Evolutionary conservation across 2,329 filamentous ascomycete genomes (phyloP).

Genomic region (Colletotrichum spinosum): DNA sequence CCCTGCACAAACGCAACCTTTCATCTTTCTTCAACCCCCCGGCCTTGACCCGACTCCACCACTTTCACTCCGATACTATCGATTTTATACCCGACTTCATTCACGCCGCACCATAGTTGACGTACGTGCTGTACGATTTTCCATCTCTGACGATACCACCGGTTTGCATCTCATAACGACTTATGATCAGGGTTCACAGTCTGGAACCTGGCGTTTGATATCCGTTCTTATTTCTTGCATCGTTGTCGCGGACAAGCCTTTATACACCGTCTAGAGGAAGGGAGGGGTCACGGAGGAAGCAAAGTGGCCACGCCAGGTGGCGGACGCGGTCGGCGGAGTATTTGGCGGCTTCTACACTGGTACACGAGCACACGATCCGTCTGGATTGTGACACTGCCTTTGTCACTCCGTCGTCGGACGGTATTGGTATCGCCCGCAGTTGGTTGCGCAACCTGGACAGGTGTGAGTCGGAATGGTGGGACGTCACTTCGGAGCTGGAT

Average conservation of each 20-base stretch:
- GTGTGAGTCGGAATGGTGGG: too few relatives aligned
- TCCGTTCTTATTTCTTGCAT: conserved; percentile 27
- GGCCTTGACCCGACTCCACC: conserved; percentile 2
- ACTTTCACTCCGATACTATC: conserved; percentile 3
- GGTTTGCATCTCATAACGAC: conserved; percentile 36
- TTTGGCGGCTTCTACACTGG: too few relatives aligned
- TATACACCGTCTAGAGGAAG: background rate
- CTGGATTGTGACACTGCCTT: too few relatives aligned
- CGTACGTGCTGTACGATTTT: conserved; percentile 34
- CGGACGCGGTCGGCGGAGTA: background rate
- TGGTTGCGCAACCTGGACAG: too few relatives aligned
- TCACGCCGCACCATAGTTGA: conserved; percentile 25
- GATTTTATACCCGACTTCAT: conserved; percentile 29
- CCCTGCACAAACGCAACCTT: background rate
- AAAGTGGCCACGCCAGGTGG: background rate
- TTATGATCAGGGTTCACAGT: conserved; percentile 35
- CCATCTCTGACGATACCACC: conserved; percentile 34
- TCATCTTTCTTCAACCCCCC: background rate
- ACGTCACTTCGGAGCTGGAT: too few relatives aligned
- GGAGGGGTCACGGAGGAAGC: background rate
- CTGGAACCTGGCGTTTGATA: conserved; percentile 31
- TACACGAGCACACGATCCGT: too few relatives aligned
- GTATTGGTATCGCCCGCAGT: too few relatives aligned
- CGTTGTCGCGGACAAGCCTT: conserved; percentile 11
- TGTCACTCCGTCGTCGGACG: too few relatives aligned